Conservation (phyloP, 495 filamentous ascomycete species). For the Bacidia gigantensis region DNA sequence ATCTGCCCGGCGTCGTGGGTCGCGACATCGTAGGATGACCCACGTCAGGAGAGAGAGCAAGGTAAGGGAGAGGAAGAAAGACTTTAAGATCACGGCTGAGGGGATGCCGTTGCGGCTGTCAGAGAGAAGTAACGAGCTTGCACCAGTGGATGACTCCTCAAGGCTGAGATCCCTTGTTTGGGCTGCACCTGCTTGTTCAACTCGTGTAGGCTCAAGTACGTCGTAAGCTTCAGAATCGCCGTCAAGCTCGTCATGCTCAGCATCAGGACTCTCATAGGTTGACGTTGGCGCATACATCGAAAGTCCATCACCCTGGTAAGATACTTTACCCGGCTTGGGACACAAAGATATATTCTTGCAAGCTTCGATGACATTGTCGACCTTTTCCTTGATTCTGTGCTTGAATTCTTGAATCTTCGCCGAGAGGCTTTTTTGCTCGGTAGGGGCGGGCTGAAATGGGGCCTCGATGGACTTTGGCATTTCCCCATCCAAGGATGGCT, state of each 20-base stretch:
- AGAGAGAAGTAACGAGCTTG: too few relatives aligned
- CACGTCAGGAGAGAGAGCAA: constrained; percentile 23
- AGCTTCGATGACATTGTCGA: not conserved
- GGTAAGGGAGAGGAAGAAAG: constrained; percentile 18
- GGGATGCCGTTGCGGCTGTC: not conserved
- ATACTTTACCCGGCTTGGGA: constrained; percentile 1
- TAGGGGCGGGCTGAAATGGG: not conserved
- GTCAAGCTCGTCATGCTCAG: not conserved
- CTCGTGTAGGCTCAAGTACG: not conserved
- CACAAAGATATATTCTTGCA: not conserved
- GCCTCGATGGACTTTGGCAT: not conserved
- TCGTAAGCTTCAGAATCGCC: not conserved
- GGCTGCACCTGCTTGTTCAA: not conserved
- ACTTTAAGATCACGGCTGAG: constrained; percentile 7
- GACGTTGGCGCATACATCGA: constrained; percentile 4
- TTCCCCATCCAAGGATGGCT: not conserved
- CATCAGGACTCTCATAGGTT: not conserved
- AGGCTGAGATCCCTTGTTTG: not conserved
- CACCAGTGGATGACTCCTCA: not conserved
- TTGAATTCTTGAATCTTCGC: constrained; percentile 1
- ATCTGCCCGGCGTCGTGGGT: constrained; percentile 25
- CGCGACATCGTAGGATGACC: constrained; percentile 23
- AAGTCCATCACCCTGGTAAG: not conserved
- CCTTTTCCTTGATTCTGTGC: not conserved
- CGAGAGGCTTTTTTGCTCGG: constrained; percentile 6